A percentile compares a stretch with the other conserved stretches of the same genome.
These are phyloP conservation scores for Haberlea rhodopensis DNA, from an alignment of 257 asterid species.

Conservation along the genomic window DNA sequence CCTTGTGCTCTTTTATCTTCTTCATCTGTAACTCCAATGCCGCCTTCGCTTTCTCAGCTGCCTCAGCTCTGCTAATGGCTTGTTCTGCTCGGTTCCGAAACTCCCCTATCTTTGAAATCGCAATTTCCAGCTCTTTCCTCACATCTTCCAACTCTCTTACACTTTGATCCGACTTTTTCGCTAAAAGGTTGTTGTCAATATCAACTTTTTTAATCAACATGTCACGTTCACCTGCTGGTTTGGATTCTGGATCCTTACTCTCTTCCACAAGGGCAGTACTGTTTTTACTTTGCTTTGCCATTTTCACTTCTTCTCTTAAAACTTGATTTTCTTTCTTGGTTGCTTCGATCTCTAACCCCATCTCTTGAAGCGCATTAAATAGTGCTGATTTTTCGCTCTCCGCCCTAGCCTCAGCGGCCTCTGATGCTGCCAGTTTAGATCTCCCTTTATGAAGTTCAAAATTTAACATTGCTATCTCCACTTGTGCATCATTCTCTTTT, in stretches of 20 bases:
- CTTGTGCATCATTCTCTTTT: slow-evolving; percentile 40
- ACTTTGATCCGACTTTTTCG: slow-evolving; percentile 10
- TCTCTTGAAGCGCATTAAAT: slow-evolving; percentile 46
- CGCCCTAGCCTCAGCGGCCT: slow-evolving; percentile 44
- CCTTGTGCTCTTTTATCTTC: slow-evolving; percentile 51
- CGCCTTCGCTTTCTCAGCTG: slow-evolving; percentile 56
- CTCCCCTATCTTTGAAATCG: slow-evolving; percentile 43
- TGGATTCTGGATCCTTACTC: neutral
- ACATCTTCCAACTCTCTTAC: slow-evolving; percentile 25
- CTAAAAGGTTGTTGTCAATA: neutral
- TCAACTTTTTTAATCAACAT: slow-evolving; percentile 9
- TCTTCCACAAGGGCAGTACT: neutral
- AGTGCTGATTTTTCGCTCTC: slow-evolving; percentile 45
- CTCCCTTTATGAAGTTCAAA: slow-evolving; percentile 49
- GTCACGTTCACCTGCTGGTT: slow-evolving; percentile 23
- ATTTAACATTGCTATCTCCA: slow-evolving; percentile 49
- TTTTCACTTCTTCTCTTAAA: slow-evolving; percentile 28
- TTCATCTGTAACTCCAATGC: slow-evolving; percentile 51
- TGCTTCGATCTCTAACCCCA: slow-evolving; percentile 52
- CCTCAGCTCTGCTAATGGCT: slow-evolving; percentile 78
- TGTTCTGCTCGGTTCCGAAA: slow-evolving; percentile 69
- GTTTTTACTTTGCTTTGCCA: slow-evolving; percentile 26
- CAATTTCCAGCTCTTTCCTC: slow-evolving; percentile 47
- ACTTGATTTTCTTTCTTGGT: slow-evolving; percentile 36
- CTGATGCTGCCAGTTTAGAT: slow-evolving; percentile 44